Evolutionary conservation across 1,139 yeast genomes (phyloP).

Genomic region (Martiniozyma asiatica): DNA sequence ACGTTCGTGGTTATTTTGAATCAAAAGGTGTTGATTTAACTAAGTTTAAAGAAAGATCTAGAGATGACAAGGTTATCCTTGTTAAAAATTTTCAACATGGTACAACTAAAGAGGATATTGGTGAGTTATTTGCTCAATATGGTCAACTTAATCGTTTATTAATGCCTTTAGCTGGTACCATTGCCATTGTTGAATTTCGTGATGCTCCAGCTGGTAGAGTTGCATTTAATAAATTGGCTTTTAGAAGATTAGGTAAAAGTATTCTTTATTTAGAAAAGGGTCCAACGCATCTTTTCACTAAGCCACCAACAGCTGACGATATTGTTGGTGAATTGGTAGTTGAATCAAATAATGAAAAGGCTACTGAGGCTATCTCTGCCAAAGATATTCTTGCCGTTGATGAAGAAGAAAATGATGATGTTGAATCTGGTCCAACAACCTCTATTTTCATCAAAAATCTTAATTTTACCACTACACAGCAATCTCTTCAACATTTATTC

Average conservation of each 20-base stretch:
- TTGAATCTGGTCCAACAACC: conserved; percentile 59
- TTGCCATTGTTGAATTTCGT: conserved; percentile 87
- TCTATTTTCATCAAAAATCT: conserved; percentile 87
- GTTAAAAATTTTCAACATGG: conserved; percentile 88
- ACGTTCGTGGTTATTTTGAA: conserved; percentile 80
- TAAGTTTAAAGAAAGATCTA: conserved; percentile 56
- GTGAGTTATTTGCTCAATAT: conserved; percentile 66
- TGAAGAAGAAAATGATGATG: conserved; percentile 28
- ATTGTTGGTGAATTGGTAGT: conserved; percentile 5
- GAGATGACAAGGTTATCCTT: conserved; percentile 71
- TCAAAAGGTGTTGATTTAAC: conserved; percentile 73
- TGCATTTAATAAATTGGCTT: conserved; percentile 82
- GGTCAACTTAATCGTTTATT: conserved; percentile 73
- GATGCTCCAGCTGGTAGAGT: conserved; percentile 77
- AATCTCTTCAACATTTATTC: conserved; percentile 49
- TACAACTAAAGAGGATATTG: conserved; percentile 66
- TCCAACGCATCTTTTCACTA: conserved; percentile 67
- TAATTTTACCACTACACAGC: conserved; percentile 66
- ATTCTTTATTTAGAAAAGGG: conserved; percentile 89
- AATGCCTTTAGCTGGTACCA: conserved; percentile 96
- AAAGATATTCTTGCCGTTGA: conserved; percentile 29
- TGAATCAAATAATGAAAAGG: conserved; percentile 27
- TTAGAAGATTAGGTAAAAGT: conserved; percentile 74
- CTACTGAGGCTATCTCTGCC: conserved; percentile 31
- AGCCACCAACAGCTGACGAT: conserved; percentile 38